Evolutionary conservation across 768 basidiomycete genomes (phyloP), one percentile per base, ranked within the genome.

Genomic region (Pholiota molesta): DNA sequence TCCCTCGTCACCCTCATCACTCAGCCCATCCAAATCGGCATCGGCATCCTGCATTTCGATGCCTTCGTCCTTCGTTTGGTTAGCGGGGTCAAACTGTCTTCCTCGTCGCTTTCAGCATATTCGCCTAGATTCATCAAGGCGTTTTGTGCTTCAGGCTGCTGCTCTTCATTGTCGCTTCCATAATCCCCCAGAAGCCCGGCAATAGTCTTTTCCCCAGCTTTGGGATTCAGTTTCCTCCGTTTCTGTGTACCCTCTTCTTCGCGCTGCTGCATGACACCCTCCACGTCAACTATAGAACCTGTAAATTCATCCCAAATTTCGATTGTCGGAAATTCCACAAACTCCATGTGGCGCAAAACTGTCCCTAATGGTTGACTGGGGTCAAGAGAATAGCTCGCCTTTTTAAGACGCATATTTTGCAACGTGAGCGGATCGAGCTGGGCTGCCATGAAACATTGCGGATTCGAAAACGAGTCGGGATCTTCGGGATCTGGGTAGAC

Each of bases 291-390:
- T n/a, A 92, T 68, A 9, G 77, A 77, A 7, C 86, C 89, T 8
- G 73, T 74, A 73, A 93, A 95, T 31, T 86, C 83, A 52, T 89
- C 85, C 79, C 88, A 89, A 6, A 96, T 73, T 59, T 94, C 89
- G 49, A 97, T 85, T 1, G 87, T 88, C 7, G 95, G 95, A 69
- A 85, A 97, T 72, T 97, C 95, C 33, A 91, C 82, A 72, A 95
- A 94, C 29, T 84, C 78, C 45, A 85, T 90, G 54, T 85, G 75
- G 37, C 77, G 79, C 49, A 97, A 76, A 8, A 81, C 73, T 26
- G 71, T 67, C 10, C 71, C 68, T 28, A 96, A 77, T 23, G 80
- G 72, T 45, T 80, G 66, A 3, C 74, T 70, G 2, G 82, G 74
- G 55, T 91, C 85, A 13, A 95, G 74, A 35, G 81, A 81, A 69